phyloP scores from a whole-genome alignment of 176 grass and related monocot genomes.

The Ampelocalamus luodianensis region DNA sequence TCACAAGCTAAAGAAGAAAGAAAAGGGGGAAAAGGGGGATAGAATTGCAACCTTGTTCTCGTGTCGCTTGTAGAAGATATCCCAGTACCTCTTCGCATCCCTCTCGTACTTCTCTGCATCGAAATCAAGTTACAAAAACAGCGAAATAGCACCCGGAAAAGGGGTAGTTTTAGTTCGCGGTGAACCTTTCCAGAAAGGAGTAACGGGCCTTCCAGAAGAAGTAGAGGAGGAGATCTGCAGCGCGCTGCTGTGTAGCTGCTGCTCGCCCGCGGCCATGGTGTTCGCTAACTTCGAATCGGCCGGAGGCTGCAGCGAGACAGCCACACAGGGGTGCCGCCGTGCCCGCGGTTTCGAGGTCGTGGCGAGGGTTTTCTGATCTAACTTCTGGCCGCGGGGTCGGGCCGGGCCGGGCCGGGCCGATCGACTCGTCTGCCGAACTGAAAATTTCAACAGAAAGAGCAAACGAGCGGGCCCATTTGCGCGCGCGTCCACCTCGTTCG shows the following conservation, averaged over 20 bases:
- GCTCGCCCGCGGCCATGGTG: constrained; percentile 44
- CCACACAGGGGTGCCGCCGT: not conserved
- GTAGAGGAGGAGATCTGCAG: constrained; percentile 60
- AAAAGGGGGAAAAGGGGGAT: not conserved
- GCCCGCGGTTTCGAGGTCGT: not conserved
- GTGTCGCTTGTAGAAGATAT: constrained; percentile 94
- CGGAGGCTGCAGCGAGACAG: not conserved
- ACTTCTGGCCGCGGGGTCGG: not conserved
- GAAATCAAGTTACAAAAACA: not conserved
- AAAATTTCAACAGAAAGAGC: not conserved
- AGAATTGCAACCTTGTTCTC: constrained; percentile 66
- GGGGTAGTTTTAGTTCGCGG: not conserved
- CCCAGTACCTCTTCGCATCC: constrained; percentile 94
- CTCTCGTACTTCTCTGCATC: constrained; percentile 88
- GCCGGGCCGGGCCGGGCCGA: not conserved
- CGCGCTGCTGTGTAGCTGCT: constrained; percentile 36
- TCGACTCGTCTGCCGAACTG: not conserved
- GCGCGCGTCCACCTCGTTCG: too few relatives aligned
- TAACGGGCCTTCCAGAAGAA: constrained; percentile 77
- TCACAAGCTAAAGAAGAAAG: not conserved
- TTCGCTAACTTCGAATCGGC: not conserved
- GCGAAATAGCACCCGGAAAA: not conserved
- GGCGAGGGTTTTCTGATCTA: constrained; percentile 19
- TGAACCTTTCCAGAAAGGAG: constrained; percentile 91
- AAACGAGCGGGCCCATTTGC: not conserved